Evolutionary conservation across 108 stramenopile species (phyloP).

Genomic region (Fistulifera pelliculosa): DNA sequence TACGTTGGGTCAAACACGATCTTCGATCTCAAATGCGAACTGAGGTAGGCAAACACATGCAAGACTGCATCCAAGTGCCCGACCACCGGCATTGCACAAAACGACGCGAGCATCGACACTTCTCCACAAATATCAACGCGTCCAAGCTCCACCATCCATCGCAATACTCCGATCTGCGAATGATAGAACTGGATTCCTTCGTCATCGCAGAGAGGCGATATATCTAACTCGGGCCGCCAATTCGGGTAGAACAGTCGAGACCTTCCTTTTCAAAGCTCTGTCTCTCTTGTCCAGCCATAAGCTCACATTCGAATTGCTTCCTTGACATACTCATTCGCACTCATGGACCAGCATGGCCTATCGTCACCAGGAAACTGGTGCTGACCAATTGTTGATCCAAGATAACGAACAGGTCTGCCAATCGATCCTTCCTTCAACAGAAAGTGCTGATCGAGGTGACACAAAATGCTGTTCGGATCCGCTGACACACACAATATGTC

Average conservation of each 20-base stretch:
- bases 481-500: slow-evolving; percentile 13
- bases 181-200: slow-evolving; percentile 19
- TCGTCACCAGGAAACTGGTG: slow-evolving; percentile 8
- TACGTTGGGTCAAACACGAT: slow-evolving; percentile 30
- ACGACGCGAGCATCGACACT: slow-evolving; percentile 33
- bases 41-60: slow-evolving; percentile 25
- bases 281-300: slow-evolving; percentile 12
- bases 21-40: slow-evolving; percentile 9
- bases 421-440: slow-evolving; percentile 13
- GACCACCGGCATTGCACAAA: slow-evolving; percentile 23
- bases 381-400: slow-evolving; percentile 16
- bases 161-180: slow-evolving; percentile 27
- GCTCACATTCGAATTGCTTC: slow-evolving; percentile 23
- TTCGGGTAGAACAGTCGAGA: slow-evolving; percentile 15
- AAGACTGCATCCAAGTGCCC: slow-evolving; percentile 32
- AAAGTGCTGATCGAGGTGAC: slow-evolving; percentile 11
- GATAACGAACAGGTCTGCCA: slow-evolving; percentile 13
- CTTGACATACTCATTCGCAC: slow-evolving; percentile 17
- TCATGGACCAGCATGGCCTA: slow-evolving; percentile 14
- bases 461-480: slow-evolving; percentile 6
- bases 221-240: slow-evolving; percentile 18
- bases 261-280: slow-evolving; percentile 10
- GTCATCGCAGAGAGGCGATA: slow-evolving; percentile 1
- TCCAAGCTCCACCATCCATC: slow-evolving; percentile 45
- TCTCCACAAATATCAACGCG: slow-evolving; percentile 31